Conservation (phyloP, 1,284 basidiomycete genomes). For the Microbotryum scabiosae region DNA sequence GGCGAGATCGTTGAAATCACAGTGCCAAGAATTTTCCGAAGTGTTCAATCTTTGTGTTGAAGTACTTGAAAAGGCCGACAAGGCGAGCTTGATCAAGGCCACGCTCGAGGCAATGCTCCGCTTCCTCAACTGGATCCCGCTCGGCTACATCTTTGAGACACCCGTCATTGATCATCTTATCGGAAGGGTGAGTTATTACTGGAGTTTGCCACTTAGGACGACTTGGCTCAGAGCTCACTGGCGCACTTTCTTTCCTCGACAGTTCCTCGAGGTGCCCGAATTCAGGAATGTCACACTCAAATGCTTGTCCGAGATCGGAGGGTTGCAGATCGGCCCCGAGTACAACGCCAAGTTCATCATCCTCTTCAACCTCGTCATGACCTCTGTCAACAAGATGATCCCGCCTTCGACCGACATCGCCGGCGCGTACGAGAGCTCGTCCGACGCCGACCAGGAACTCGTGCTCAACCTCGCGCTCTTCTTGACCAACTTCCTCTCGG, state of each 20-base stretch:
- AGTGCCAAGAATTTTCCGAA: conserved; percentile 89
- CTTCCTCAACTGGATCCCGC: conserved; percentile 98
- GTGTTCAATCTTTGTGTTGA: conserved; percentile 94
- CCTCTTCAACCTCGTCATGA: conserved; percentile 95
- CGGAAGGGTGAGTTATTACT: conserved; percentile 57
- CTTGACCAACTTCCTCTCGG: conserved; percentile 87
- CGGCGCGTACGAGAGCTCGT: conserved; percentile 79
- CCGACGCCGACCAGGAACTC: conserved; percentile 91
- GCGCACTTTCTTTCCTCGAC: conserved; percentile 5
- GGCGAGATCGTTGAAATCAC: background rate
- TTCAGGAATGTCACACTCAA: conserved; percentile 97
- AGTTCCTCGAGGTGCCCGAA: conserved; percentile 95
- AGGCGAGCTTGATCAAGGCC: conserved; percentile 87
- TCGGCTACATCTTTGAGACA: conserved; percentile 99
- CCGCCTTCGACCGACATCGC: conserved; percentile 93
- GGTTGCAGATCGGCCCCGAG: conserved; percentile 88
- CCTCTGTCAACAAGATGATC: conserved; percentile 89
- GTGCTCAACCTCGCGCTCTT: conserved; percentile 95
- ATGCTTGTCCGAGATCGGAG: conserved; percentile 93
- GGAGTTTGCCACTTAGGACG: no score
- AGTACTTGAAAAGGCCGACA: conserved; percentile 95
- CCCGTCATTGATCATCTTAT: conserved; percentile 92
- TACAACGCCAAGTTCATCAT: conserved; percentile 98
- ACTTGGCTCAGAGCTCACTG: background rate
- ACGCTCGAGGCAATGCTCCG: conserved; percentile 91